Percentiles rank a stretch among this genome's conserved stretches.
Evolutionary conservation across 1,139 yeast species (phyloP).

Genomic region (Lodderomyces jiufengensis): DNA sequence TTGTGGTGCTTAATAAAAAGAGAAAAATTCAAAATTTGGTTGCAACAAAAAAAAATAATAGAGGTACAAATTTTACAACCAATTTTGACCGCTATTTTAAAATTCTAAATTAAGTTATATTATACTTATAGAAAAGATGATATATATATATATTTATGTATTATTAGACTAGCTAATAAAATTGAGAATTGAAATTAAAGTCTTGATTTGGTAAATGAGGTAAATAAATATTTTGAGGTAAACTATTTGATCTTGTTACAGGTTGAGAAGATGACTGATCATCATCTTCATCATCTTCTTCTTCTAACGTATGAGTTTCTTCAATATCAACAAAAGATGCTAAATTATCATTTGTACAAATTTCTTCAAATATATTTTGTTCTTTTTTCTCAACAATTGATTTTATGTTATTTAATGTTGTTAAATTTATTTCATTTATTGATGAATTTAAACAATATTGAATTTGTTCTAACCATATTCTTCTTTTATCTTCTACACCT

Average conservation of each 20-base stretch:
- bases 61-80: no score
- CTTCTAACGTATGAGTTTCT: conserved; percentile 10
- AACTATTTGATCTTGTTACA: conserved; percentile 1
- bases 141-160: no score
- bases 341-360: conserved; percentile 16
- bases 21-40: no score
- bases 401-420: conserved; percentile 14
- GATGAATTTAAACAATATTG: conserved; percentile 10
- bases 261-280: background rate
- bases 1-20: no score
- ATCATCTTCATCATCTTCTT: conserved; percentile 9
- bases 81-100: no score
- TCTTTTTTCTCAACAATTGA: conserved; percentile 12
- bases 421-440: conserved; percentile 13
- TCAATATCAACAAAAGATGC: conserved; percentile 13
- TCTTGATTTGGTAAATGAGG: conserved; percentile 8
- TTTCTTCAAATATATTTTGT: conserved; percentile 14
- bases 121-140: no score
- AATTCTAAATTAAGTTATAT: no score
- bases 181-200: conserved; percentile 10
- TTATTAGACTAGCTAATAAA: conserved; percentile 3
- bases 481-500: conserved; percentile 7
- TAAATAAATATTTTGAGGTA: conserved; percentile 5
- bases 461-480: conserved; percentile 14
- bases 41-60: no score